Evolutionary conservation across 495 filamentous ascomycete genomes (phyloP), one percentile per base, ranked within the genome.

Genomic region (Rhizodiscina lignyota): DNA sequence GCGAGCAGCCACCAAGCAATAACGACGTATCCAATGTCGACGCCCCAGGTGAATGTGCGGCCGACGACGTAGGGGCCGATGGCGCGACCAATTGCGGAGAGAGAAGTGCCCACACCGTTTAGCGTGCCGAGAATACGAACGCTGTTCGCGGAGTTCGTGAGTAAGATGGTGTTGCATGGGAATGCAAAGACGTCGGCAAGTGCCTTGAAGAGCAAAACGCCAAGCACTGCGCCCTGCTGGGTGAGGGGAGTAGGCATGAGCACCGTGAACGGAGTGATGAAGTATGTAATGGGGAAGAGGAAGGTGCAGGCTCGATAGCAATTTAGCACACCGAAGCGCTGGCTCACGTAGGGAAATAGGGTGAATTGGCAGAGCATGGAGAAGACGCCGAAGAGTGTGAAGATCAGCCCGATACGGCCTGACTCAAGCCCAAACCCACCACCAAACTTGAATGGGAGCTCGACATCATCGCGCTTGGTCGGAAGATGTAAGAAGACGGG

Each of bases 361-460:
- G 18, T 10, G 15, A 35, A 35, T 20, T 35, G 33, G 5, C 10
- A 12, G 11, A 35, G 5, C 33, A 35, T 35, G 11, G 5, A 5
- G 20, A 12, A 35, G 12, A 35, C 16, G 10, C 33, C 33, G 24
- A 8, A 27, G 24, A 27, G 8, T 8, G 24, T 27, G 24, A 27
- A 27, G 8, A 27, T 8, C 8, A 27, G 8, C 8, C 24, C 24
- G 24, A 27, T 27, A 13, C 24, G 24, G 8, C 24, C 24, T 13
- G 24, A 27, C 8, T 27, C 24, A 8, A 27, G 24, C 24, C 30
- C 30, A 17, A 33, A 33, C 8, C 30, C 30, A 17, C 30, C 30
- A 28, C 8, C 24, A 13, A 28, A 28, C 8, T 13, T 8, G 13
- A 28, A 32, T 6, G 30, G 30, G 11, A 33, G 30, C 8, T 10